Conservation (phyloP, 768 basidiomycete species). For the Leccinum fibrillosum region DNA sequence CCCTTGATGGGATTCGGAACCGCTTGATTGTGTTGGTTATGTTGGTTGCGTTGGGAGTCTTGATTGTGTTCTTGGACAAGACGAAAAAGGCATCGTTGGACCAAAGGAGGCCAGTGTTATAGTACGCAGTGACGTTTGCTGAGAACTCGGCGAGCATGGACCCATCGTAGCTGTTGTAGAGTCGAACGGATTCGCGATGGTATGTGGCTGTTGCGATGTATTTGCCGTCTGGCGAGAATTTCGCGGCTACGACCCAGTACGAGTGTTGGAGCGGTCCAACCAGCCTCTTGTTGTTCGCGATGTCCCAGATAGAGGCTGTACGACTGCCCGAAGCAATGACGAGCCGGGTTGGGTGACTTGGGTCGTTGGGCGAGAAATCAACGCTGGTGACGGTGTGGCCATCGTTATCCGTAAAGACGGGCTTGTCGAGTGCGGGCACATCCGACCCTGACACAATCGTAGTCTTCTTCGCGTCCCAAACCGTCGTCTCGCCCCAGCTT, state of each 20-base stretch:
- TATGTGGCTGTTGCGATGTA: slow-evolving; percentile 9
- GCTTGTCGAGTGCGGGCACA: neutral
- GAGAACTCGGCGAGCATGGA: neutral
- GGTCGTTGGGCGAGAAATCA: slow-evolving; percentile 11
- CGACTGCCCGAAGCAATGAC: slow-evolving; percentile 6
- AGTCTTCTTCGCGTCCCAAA: slow-evolving; percentile 1
- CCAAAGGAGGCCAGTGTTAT: slow-evolving; percentile 16
- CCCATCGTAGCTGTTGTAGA: slow-evolving; percentile 8
- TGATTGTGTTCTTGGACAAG: slow-evolving; percentile 1
- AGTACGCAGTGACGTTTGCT: slow-evolving; percentile 8
- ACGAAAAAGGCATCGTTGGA: neutral
- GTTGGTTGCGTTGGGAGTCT: neutral
- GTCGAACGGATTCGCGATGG: slow-evolving; percentile 3
- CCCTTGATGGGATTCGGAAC: neutral
- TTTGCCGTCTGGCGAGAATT: slow-evolving; percentile 11
- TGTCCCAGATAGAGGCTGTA: slow-evolving; percentile 4
- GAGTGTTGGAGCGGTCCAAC: neutral
- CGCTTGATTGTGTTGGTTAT: neutral
- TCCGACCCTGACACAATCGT: neutral
- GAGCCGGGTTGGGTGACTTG: neutral
- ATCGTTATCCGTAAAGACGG: slow-evolving; percentile 2
- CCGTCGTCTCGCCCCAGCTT: slow-evolving; percentile 7
- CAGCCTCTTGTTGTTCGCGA: neutral
- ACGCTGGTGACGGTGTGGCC: slow-evolving; percentile 8
- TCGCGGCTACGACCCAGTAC: slow-evolving; percentile 12